Percentiles rank a stretch among this genome's conserved stretches.
Evolutionary conservation across 2,329 filamentous ascomycete species (phyloP).

Genomic region (Teratosphaeria pseudoeucalypti): DNA sequence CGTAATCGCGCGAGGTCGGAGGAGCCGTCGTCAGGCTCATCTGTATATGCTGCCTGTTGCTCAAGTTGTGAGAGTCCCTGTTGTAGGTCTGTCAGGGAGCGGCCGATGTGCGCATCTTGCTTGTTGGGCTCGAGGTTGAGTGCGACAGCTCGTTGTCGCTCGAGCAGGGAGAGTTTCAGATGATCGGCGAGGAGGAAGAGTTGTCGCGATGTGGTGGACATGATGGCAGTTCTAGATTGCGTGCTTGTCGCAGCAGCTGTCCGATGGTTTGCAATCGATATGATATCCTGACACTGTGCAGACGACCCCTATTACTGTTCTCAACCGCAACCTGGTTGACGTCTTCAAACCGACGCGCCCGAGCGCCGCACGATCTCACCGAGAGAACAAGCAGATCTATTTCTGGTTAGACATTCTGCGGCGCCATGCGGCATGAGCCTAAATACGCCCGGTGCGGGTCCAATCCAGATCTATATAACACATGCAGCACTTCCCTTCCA

Average conservation of each 20-base stretch:
- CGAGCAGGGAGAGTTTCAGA: slow-evolving; percentile 88
- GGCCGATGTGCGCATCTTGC: slow-evolving; percentile 80
- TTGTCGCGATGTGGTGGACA: slow-evolving; percentile 44
- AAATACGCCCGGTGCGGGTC: not conserved
- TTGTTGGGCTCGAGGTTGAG: slow-evolving; percentile 68
- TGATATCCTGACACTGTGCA: not conserved
- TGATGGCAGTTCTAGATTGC: not conserved
- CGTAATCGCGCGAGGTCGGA: slow-evolving; percentile 60
- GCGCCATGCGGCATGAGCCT: not conserved
- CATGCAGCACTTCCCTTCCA: not conserved
- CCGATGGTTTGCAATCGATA: not conserved
- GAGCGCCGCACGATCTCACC: not conserved
- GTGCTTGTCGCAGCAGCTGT: not conserved
- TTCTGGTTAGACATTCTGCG: not conserved
- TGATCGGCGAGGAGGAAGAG: slow-evolving; percentile 91
- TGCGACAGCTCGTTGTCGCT: slow-evolving; percentile 75
- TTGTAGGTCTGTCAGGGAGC: slow-evolving; percentile 76
- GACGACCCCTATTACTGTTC: too few relatives aligned
- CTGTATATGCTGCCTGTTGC: slow-evolving; percentile 51
- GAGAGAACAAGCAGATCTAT: not conserved
- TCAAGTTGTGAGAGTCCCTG: slow-evolving; percentile 66
- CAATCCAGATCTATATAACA: not conserved
- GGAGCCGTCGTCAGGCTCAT: slow-evolving; percentile 41
- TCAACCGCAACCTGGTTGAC: not conserved
- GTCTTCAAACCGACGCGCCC: not conserved